Base-by-base conservation (phyloP, 1,139 yeast species). In the Hemisphaericaspora subhashii region DNA sequence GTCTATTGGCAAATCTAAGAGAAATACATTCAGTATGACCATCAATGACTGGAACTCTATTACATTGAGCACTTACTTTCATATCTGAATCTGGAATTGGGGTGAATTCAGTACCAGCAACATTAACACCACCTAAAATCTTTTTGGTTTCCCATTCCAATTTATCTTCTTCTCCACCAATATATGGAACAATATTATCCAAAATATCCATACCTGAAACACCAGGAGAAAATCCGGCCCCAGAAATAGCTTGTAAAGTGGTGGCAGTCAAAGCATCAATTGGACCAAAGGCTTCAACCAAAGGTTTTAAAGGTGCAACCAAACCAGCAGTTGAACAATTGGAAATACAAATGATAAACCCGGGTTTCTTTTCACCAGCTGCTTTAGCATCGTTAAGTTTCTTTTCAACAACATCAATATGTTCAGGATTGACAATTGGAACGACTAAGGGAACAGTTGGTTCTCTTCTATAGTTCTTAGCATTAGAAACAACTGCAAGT, bases 171-270 rank as follows among this genome's bases (percentile, higher is more conserved):
- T 92, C 99, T 36, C 98, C 97, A 46, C 92, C 77, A 57, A 92
- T 92, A 73, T 72, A 90, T 35, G 99, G 99, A 40, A 92, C 88
- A 52, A 92, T 77, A 68, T 92, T 92, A 68, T 92, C 99, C 55
- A 92, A 75, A 39, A 92, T 82, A 59, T 92, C 98, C 66, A 92
- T 90, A 45, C 95, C 94, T 20, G 96, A 81, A 38, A 90, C 96
- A 61, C 99, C 99, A 33, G 99, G 99, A 11, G 96, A 86, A 64
- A 87, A 92, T 2, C 99, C 99, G 20, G 95, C 98, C 52, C 99
- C 99, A 7, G 98, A 89, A 48, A 92, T 87, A 32, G 98, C 98
- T 65, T 92, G 99, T 65, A 92, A 67, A 13, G 98, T 92, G 42
- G 98, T 89, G 38, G 96, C 81, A 24, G 96, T 83, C 54, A 90